phyloP scores from a whole-genome alignment of 306 rosid species.

The Prunus dulcis region DNA sequence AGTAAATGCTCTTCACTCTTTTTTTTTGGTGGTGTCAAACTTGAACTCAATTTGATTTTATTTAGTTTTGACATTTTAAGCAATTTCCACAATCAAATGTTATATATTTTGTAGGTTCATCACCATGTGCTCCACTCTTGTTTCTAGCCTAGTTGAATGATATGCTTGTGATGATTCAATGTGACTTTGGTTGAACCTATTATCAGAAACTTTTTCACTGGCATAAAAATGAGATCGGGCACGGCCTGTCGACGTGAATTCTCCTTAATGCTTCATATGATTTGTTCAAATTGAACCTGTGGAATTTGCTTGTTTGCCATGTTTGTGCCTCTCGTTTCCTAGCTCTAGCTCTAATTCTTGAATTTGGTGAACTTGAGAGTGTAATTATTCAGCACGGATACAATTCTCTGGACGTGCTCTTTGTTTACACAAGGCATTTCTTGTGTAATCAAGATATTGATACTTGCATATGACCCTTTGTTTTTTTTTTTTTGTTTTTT shows the following conservation, averaged over 20 bases:
- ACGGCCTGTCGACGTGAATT: too few relatives aligned
- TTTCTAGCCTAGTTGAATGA: slow-evolving; percentile 37
- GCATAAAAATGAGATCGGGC: too few relatives aligned
- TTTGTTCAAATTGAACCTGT: not conserved
- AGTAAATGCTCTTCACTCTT: slow-evolving; percentile 18
- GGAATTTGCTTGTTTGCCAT: not conserved
- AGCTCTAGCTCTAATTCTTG: too few relatives aligned
- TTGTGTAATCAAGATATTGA: too few relatives aligned
- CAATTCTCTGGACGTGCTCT: not conserved
- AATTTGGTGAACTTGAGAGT: too few relatives aligned
- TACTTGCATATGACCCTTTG: not conserved
- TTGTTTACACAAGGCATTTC: too few relatives aligned
- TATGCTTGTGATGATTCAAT: slow-evolving; percentile 34
- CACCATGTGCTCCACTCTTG: slow-evolving; percentile 25
- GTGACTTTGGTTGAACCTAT: slow-evolving; percentile 12
- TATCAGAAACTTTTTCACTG: slow-evolving; percentile 1
- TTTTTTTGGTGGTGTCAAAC: slow-evolving; percentile 36
- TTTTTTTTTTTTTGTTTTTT: too few relatives aligned
- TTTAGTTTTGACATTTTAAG: slow-evolving; percentile 32
- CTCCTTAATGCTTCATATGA: too few relatives aligned
- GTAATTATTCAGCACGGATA: not conserved
- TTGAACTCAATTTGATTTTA: slow-evolving; percentile 31
- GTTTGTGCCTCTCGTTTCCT: not conserved
- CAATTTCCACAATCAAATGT: slow-evolving; percentile 41
- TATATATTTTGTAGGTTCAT: slow-evolving; percentile 59